These are phyloP conservation scores for Yamadazyma pseudoaaseri DNA, from an alignment of 1,139 yeast genomes.

Conservation along the genomic window DNA sequence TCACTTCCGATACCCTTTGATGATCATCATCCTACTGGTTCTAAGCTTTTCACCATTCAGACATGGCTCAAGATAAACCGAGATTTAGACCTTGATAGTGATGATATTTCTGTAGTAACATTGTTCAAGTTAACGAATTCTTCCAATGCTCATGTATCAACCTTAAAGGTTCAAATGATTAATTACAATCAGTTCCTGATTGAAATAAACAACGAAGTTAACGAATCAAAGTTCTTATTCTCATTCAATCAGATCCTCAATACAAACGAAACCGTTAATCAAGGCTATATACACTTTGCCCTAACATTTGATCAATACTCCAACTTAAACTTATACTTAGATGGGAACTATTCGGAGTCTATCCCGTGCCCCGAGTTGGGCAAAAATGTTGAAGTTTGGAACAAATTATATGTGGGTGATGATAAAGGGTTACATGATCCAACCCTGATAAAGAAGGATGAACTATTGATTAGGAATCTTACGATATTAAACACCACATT, in stretches of 20 bases:
- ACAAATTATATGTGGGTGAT: slow-evolving; percentile 39
- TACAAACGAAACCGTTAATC: slow-evolving; percentile 14
- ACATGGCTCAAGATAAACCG: slow-evolving; percentile 36
- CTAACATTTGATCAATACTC: slow-evolving; percentile 38
- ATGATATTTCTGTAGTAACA: slow-evolving; percentile 18
- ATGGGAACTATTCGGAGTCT: slow-evolving; percentile 46
- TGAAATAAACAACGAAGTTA: slow-evolving; percentile 25
- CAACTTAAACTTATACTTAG: slow-evolving; percentile 36
- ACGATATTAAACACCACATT: slow-evolving; percentile 27
- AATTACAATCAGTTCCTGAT: slow-evolving; percentile 33
- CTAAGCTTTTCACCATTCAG: slow-evolving; percentile 26
- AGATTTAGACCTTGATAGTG: slow-evolving; percentile 8
- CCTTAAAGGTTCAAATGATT: slow-evolving; percentile 28
- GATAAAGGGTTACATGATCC: slow-evolving; percentile 9
- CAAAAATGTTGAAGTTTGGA: slow-evolving; percentile 32
- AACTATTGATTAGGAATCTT: slow-evolving; percentile 33
- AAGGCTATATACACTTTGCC: slow-evolving; percentile 33
- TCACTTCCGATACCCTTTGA: slow-evolving; percentile 26
- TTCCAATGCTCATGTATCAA: slow-evolving; percentile 18
- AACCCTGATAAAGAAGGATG: slow-evolving; percentile 17
- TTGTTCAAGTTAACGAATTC: slow-evolving; percentile 32
- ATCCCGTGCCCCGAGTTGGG: slow-evolving; percentile 42
- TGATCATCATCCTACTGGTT: slow-evolving; percentile 17
- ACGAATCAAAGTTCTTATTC: slow-evolving; percentile 28
- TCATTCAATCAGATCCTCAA: slow-evolving; percentile 34